A percentile compares a stretch with the other conserved stretches of the same genome.
Evolutionary conservation across 1,139 yeast species (phyloP).

Genomic region (Zygoascus hellenicus): DNA sequence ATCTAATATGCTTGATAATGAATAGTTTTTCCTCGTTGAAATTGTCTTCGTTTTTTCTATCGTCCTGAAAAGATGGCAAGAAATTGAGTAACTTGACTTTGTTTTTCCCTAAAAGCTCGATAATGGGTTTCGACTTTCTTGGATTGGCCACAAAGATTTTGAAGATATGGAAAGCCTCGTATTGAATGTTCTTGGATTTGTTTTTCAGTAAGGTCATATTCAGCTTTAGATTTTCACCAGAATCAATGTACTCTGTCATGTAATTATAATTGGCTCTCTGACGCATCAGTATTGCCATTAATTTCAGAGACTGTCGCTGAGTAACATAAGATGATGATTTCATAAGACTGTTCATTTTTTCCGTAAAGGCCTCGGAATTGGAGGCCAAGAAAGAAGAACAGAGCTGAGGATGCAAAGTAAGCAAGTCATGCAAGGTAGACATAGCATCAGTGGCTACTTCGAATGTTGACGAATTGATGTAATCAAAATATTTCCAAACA

Average conservation of each 20-base stretch:
- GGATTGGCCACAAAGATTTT: conserved; percentile 94
- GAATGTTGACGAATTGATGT: conserved; percentile 69
- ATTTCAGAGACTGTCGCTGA: conserved; percentile 80
- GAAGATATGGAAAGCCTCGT: conserved; percentile 89
- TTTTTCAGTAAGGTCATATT: conserved; percentile 85
- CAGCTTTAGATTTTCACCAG: conserved; percentile 73
- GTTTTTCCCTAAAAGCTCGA: conserved; percentile 78
- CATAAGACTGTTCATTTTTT: conserved; percentile 60
- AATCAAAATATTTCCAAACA: conserved; percentile 80
- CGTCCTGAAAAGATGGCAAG: conserved; percentile 56
- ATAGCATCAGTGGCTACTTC: conserved; percentile 90
- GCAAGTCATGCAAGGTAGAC: conserved; percentile 56
- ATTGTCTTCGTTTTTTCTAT: conserved; percentile 48
- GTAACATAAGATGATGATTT: conserved; percentile 81
- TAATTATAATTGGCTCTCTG: conserved; percentile 65
- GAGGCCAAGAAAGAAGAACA: conserved; percentile 60
- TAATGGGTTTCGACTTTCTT: conserved; percentile 69
- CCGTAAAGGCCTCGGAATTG: conserved; percentile 46
- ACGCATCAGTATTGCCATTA: conserved; percentile 70
- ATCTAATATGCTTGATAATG: conserved; percentile 66
- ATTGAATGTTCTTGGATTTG: conserved; percentile 79
- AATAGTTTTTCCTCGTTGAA: conserved; percentile 78
- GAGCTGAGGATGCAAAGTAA: conserved; percentile 53
- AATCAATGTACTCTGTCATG: conserved; percentile 72
- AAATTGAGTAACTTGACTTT: conserved; percentile 68